Evolutionary conservation across 495 filamentous ascomycete species (phyloP), one percentile per base, ranked within the genome.

Genomic region (Xylaria nigripes): DNA sequence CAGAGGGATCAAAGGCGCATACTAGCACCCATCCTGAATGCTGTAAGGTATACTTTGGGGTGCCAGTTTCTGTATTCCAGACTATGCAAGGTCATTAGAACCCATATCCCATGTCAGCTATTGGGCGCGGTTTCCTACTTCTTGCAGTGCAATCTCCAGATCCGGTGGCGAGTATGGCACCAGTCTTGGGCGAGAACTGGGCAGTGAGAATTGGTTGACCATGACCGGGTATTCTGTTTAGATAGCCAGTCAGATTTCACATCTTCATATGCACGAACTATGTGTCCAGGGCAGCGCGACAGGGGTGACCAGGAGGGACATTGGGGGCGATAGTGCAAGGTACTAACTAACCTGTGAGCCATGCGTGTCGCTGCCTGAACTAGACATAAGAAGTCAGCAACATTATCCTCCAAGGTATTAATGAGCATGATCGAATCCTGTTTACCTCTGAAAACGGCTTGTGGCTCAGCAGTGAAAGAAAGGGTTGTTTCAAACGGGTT

Each of bases 61-160:
- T 97, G 42, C 91, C 91, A 0, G 89, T 96, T 62, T 97, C 88
- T 49, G 89, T 94, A 61, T 99, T 93, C 86, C 89, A 96, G 72
- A 99, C 54, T 57, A 51, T 8, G 30, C 38, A 0, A 1, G 7
- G 19, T 29, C 5, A 41, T 57, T 38, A 57, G 48, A 38, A 47
- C 18, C 19, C 12, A 42, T 16, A 8, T 47, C 19, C 8, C 15
- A n/a, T 24, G n/a, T 40, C 10, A 30, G 27, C 18, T 18, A 42
- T 16, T 41, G 6, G 13, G 15, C 23, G 36, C 1, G 18, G 30
- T 19, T 29, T 13, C 48, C 21, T 57, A 57, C 54, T 82, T 44
- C 94, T 76, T 6, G 93, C 94, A 6, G 94, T 97, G 29, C 83
- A 82, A 60, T 99, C 94, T 32, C 94, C 94, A 56, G 86, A 89